phyloP scores from a whole-genome alignment of 257 asterid species.

The Salvia miltiorrhiza region DNA sequence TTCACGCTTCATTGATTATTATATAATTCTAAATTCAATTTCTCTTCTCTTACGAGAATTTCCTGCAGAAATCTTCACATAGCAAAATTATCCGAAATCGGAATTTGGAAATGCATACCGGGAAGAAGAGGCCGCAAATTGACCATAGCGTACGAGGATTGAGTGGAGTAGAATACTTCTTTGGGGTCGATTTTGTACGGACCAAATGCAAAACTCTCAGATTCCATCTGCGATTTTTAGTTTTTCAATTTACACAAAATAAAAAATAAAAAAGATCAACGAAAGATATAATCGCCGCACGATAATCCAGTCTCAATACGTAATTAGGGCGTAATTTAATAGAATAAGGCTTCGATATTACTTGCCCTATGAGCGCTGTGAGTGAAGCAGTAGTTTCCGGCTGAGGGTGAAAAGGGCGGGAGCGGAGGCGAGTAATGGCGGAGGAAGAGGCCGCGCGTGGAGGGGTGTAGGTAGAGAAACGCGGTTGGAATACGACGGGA shows the following conservation, averaged over 20 bases:
- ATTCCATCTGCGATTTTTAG: constrained; percentile 49
- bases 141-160: constrained; percentile 74
- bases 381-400: constrained; percentile 17
- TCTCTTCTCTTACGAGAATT: no score
- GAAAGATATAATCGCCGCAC: neutral
- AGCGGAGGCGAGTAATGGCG: constrained; percentile 20
- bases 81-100: neutral
- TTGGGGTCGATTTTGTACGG: constrained; percentile 60
- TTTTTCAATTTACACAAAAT: no score
- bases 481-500: constrained; percentile 18
- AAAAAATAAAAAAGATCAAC: neutral
- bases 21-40: no score
- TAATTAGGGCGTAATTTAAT: neutral
- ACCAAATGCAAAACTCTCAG: constrained; percentile 57
- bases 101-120: constrained; percentile 39
- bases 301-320: neutral
- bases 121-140: constrained; percentile 86
- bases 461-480: constrained; percentile 12
- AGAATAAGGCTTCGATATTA: neutral
- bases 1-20: no score
- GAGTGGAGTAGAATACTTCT: constrained; percentile 71
- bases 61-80: neutral
- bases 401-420: neutral
- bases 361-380: constrained; percentile 26
- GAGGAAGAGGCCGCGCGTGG: constrained; percentile 13